These are phyloP conservation scores for Verbena officinalis DNA, from an alignment of 257 asterid species.

Conservation along the genomic window DNA sequence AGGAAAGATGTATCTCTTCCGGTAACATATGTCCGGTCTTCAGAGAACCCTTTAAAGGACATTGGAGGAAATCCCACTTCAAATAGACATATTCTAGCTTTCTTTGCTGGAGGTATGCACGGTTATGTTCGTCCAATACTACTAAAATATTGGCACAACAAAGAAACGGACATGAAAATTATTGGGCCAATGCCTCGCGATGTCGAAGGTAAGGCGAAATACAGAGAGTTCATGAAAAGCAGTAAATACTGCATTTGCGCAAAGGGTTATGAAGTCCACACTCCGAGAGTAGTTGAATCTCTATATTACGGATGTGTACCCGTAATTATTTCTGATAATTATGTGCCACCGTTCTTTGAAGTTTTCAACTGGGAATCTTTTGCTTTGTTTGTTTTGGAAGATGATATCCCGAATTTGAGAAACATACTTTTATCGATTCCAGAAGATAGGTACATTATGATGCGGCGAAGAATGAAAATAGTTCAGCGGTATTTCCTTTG, in stretches of 20 bases:
- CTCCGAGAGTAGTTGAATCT: conserved; percentile 64
- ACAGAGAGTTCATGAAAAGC: conserved; percentile 60
- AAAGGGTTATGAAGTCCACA: conserved; percentile 66
- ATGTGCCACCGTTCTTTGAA: conserved; percentile 63
- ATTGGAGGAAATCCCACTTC: conserved; percentile 52
- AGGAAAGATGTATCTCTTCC: conserved; percentile 67
- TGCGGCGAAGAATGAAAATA: conserved; percentile 47
- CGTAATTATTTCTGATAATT: conserved; percentile 63
- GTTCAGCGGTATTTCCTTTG: conserved; percentile 54
- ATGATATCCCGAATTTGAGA: conserved; percentile 58
- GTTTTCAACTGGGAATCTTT: conserved; percentile 62
- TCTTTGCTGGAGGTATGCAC: conserved; percentile 72
- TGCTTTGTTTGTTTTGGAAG: conserved; percentile 52
- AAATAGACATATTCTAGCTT: conserved; percentile 48
- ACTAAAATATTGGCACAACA: conserved; percentile 51
- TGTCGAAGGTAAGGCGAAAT: conserved; percentile 49
- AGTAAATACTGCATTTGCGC: conserved; percentile 72
- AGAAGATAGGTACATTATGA: conserved; percentile 44
- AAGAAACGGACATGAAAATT: conserved; percentile 59
- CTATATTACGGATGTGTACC: conserved; percentile 63
- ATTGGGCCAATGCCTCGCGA: conserved; percentile 60
- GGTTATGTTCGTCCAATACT: conserved; percentile 64
- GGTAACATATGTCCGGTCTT: conserved; percentile 49
- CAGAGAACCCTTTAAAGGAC: conserved; percentile 51
- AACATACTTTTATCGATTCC: conserved; percentile 58